Conservation (phyloP, 371 early-diverging fungal species). For the Mortierella sp. region DNA sequence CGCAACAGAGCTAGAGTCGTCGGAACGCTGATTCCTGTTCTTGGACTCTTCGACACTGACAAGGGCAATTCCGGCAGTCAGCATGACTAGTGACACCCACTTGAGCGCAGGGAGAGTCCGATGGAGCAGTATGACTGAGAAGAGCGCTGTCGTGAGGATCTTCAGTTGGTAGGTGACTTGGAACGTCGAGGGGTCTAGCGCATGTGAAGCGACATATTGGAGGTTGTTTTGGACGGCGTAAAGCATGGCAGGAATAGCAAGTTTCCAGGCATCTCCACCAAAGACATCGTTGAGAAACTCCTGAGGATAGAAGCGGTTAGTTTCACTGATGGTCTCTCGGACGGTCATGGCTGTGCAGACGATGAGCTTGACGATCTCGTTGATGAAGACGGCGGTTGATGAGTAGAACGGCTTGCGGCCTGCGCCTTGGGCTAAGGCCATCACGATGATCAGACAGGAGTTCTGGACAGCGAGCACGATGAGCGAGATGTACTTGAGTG, state of each 20-base stretch:
- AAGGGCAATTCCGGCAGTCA: conserved; percentile 89
- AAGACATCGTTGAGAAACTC: conserved; percentile 64
- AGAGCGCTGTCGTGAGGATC: conserved; percentile 95
- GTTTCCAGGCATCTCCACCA: conserved; percentile 75
- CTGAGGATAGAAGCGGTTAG: conserved; percentile 55
- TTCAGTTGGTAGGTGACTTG: conserved; percentile 97
- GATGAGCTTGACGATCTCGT: conserved; percentile 83
- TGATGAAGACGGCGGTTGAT: conserved; percentile 90
- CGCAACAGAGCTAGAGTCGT: neutral
- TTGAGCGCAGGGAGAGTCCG: conserved; percentile 73
- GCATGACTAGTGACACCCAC: conserved; percentile 85
- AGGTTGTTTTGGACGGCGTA: conserved; percentile 96
- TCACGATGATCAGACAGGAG: conserved; percentile 83
- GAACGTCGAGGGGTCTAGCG: conserved; percentile 95
- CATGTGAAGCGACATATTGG: conserved; percentile 90
- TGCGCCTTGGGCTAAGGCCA: conserved; percentile 81
- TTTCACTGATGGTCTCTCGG: conserved; percentile 53
- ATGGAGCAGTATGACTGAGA: conserved; percentile 83
- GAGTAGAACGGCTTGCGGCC: conserved; percentile 72
- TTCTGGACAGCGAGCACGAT: conserved; percentile 89
- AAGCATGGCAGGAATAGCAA: conserved; percentile 87
- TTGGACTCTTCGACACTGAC: conserved; percentile 76
- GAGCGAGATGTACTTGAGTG: conserved; percentile 88
- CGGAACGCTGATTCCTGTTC: conserved; percentile 22
- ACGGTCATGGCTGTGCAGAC: conserved; percentile 72